A percentile compares a stretch with the other conserved stretches of the same genome.
Conservation (phyloP, 2,329 filamentous ascomycete species). For the Dothidotthia symphoricarpi region DNA sequence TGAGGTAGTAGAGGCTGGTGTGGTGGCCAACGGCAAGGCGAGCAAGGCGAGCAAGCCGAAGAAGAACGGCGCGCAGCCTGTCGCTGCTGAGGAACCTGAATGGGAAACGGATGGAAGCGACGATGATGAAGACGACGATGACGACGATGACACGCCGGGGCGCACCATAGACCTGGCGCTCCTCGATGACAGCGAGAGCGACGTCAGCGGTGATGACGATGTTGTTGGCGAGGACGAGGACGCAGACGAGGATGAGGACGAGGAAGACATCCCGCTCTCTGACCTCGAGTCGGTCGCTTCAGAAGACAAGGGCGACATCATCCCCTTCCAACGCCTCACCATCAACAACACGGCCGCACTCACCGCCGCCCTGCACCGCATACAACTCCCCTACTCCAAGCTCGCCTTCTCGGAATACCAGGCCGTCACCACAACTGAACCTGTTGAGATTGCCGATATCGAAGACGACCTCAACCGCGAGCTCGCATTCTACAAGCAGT, state of each 20-base stretch:
- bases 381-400: conserved; percentile 65
- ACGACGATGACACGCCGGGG: conserved; percentile 29
- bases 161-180: conserved; percentile 29
- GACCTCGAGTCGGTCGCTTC: conserved; percentile 77
- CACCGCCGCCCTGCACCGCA: conserved; percentile 73
- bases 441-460: conserved; percentile 74
- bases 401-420: conserved; percentile 83
- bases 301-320: conserved; percentile 79
- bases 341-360: conserved; percentile 97
- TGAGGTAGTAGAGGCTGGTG: conserved; percentile 16
- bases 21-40: conserved; percentile 30
- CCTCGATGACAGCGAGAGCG: conserved; percentile 44
- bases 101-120: conserved; percentile 37
- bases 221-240: conserved; percentile 52
- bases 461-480: conserved; percentile 92
- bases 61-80: conserved; percentile 34
- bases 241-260: conserved; percentile 68
- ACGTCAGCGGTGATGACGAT: conserved; percentile 37
- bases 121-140: conserved; percentile 41
- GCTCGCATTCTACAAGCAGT: conserved; percentile 89
- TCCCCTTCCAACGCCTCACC: conserved; percentile 87
- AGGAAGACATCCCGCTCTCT: conserved; percentile 85
- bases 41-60: conserved; percentile 33
- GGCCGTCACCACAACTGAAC: conserved; percentile 65
- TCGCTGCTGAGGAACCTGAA: conserved; percentile 25